phyloP scores from a whole-genome alignment of 257 asterid species.

The Schizonepeta tenuifolia region DNA sequence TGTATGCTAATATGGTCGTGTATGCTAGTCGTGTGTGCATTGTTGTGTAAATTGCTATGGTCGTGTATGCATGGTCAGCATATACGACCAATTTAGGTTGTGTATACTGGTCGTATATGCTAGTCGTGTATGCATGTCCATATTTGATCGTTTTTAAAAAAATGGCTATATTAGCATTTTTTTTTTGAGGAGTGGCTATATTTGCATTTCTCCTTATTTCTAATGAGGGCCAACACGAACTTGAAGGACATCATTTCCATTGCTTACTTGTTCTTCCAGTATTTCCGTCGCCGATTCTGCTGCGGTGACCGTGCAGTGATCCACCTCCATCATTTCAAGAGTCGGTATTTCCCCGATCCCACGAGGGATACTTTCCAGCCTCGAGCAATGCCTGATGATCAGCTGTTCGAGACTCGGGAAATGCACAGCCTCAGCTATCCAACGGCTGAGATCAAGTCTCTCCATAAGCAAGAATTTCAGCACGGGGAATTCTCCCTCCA shows the following conservation, averaged over 20 bases:
- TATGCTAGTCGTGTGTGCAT: too few species aligned
- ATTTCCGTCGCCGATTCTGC: constrained; percentile 29
- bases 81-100: too few species aligned
- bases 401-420: constrained; percentile 28
- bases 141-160: too few species aligned
- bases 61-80: too few species aligned
- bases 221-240: constrained; percentile 1
- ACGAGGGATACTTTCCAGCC: constrained; percentile 29
- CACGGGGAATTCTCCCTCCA: constrained; percentile 21
- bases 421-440: constrained; percentile 21
- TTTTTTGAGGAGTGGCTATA: too few species aligned
- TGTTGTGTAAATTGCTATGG: too few species aligned
- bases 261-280: constrained; percentile 30
- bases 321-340: constrained; percentile 29
- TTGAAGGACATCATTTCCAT: constrained; percentile 39
- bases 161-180: too few species aligned
- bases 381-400: constrained; percentile 30
- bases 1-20: too few species aligned
- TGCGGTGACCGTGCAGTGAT: neutral
- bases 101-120: too few species aligned
- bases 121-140: too few species aligned
- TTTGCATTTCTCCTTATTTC: too few species aligned
- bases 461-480: constrained; percentile 36
- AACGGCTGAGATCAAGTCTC: constrained; percentile 26
- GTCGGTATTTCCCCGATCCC: constrained; percentile 37